Conservation (phyloP, 2,329 filamentous ascomycete genomes). For the Knufia fluminis region DNA sequence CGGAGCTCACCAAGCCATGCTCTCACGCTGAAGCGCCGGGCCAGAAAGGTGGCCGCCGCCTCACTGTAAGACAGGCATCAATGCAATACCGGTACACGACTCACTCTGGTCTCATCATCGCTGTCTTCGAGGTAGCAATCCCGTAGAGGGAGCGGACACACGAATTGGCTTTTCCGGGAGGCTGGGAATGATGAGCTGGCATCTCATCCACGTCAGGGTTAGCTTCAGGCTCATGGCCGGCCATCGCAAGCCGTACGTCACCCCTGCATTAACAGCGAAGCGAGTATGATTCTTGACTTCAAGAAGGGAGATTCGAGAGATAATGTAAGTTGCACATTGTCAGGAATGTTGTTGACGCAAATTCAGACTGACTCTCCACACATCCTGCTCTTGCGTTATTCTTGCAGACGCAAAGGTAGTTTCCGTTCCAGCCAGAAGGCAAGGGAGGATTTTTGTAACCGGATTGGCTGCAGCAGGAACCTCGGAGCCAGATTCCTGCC, state of each 20-base stretch:
- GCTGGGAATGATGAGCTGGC: constrained; percentile 2
- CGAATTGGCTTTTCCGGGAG: not conserved
- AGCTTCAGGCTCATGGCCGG: not conserved
- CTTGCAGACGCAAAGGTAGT: not conserved
- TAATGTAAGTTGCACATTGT: too few relatives aligned
- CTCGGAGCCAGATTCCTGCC: not conserved
- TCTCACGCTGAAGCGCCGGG: not conserved
- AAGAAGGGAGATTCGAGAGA: not conserved
- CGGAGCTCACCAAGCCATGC: not conserved
- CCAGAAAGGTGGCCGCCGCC: not conserved
- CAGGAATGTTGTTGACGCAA: not conserved
- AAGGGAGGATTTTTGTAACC: not conserved
- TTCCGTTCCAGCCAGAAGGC: not conserved
- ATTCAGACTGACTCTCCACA: not conserved
- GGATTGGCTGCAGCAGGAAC: not conserved
- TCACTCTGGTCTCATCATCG: not conserved
- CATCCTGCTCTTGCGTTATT: not conserved
- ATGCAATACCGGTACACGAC: not conserved
- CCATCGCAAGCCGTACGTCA: not conserved
- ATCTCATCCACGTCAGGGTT: not conserved
- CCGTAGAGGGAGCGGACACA: not conserved
- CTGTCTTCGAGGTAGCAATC: not conserved
- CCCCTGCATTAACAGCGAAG: not conserved
- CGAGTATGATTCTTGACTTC: not conserved
- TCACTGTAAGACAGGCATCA: not conserved